phyloP scores from a whole-genome alignment of 371 early-diverging fungal species.

The Rhizopus arrhizus region DNA sequence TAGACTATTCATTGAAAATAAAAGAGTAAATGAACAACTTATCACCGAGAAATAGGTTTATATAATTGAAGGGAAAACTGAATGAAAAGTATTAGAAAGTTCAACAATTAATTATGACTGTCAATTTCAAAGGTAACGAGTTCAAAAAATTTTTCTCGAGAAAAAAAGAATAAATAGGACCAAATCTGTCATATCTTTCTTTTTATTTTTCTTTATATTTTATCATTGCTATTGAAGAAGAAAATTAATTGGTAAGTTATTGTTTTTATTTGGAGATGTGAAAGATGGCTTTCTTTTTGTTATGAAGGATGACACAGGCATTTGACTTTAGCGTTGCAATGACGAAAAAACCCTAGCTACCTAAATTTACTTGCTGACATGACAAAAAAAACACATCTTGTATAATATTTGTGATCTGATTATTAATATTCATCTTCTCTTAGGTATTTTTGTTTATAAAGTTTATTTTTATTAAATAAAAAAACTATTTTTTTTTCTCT shows the following conservation, averaged over 20 bases:
- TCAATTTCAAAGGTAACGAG: too few species aligned
- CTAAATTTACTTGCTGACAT: slow-evolving; percentile 38
- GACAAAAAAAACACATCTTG: slow-evolving; percentile 8
- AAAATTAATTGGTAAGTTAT: not conserved
- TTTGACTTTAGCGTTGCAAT: slow-evolving; percentile 54
- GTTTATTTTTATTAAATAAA: not conserved
- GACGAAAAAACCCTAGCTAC: slow-evolving; percentile 54
- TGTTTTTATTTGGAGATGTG: too few species aligned
- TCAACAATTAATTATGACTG: too few species aligned
- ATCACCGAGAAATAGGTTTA: too few species aligned
- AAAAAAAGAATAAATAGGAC: not conserved
- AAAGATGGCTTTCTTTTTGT: slow-evolving; percentile 8
- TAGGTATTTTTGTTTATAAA: not conserved
- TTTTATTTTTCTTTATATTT: not conserved
- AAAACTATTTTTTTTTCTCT: slow-evolving; percentile 1
- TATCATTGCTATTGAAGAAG: not conserved
- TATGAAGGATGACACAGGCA: slow-evolving; percentile 50
- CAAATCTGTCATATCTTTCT: not conserved
- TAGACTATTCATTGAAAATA: too few species aligned
- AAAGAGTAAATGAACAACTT: too few species aligned
- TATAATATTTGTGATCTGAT: not conserved
- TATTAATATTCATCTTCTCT: slow-evolving; percentile 2
- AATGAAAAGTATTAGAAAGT: too few species aligned
- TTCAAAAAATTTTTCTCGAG: too few species aligned
- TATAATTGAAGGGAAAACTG: too few species aligned